phyloP scores from a whole-genome alignment of 1,284 basidiomycete species.

The Clitocybe nebularis region DNA sequence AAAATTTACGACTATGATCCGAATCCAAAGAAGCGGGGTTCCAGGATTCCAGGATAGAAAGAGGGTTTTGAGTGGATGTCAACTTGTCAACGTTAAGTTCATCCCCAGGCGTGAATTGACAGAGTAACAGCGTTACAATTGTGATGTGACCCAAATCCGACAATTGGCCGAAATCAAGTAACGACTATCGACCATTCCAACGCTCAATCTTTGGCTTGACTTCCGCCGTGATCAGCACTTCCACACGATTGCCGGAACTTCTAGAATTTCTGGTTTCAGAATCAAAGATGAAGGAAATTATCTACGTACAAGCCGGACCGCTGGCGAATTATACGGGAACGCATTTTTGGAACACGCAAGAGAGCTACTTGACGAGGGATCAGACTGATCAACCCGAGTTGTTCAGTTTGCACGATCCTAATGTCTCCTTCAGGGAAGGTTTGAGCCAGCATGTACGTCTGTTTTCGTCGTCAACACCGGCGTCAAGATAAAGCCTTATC shows the following conservation, averaged over 20 bases:
- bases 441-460: constrained; percentile 39
- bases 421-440: constrained; percentile 64
- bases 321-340: constrained; percentile 66
- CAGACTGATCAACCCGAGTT: constrained; percentile 39
- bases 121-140: no score
- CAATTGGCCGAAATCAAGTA: no score
- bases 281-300: constrained; percentile 64
- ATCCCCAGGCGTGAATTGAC: no score
- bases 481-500: constrained; percentile 6
- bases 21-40: no score
- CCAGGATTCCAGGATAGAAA: no score
- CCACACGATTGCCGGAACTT: neutral
- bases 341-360: constrained; percentile 80
- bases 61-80: no score
- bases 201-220: neutral
- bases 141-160: no score
- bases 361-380: constrained; percentile 57
- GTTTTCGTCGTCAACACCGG: neutral
- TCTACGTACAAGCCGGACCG: constrained; percentile 71
- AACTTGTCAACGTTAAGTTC: no score
- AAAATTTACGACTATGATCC: no score
- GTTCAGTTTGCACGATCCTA: constrained; percentile 34
- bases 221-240: neutral
- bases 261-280: no score
- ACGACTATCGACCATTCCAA: no score